Evolutionary conservation across 78 protist genomes (phyloP).

Genomic region (Pelomyxa schiedti): DNA sequence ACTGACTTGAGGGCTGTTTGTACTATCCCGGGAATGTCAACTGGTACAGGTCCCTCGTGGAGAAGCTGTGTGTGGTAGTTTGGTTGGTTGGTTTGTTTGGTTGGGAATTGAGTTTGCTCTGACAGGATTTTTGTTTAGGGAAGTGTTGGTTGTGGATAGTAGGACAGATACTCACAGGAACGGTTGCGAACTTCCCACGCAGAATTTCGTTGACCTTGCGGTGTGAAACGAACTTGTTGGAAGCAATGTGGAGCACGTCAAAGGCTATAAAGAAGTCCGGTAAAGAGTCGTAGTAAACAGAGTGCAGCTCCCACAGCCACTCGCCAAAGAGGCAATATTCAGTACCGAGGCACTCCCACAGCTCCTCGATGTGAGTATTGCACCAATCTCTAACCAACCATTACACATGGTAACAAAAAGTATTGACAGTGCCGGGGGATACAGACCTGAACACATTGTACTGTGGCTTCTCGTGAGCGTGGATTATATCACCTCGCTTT

Average conservation of each 20-base stretch:
- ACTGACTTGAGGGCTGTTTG: no score
- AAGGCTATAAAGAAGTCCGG: constrained; percentile 17
- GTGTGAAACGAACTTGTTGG: background rate
- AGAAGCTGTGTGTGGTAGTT: no score
- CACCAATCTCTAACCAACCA: background rate
- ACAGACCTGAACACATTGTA: background rate
- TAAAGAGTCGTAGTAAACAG: background rate
- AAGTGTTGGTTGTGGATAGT: no score
- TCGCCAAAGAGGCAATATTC: constrained; percentile 15
- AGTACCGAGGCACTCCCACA: background rate
- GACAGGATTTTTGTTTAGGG: no score
- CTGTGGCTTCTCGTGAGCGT: background rate
- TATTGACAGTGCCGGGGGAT: no score
- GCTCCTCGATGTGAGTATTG: background rate
- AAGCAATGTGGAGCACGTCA: constrained; percentile 3
- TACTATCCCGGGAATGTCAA: no score
- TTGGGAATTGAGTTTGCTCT: no score
- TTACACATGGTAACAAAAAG: no score
- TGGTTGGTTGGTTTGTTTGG: no score
- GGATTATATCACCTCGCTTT: constrained; percentile 13
- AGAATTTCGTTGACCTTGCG: background rate
- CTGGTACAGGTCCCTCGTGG: no score
- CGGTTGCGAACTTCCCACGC: no score
- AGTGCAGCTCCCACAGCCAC: constrained; percentile 9
- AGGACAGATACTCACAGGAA: no score